Conservation (phyloP, 108 stramenopile genomes). For the Fragilariopsis cylindrus region DNA sequence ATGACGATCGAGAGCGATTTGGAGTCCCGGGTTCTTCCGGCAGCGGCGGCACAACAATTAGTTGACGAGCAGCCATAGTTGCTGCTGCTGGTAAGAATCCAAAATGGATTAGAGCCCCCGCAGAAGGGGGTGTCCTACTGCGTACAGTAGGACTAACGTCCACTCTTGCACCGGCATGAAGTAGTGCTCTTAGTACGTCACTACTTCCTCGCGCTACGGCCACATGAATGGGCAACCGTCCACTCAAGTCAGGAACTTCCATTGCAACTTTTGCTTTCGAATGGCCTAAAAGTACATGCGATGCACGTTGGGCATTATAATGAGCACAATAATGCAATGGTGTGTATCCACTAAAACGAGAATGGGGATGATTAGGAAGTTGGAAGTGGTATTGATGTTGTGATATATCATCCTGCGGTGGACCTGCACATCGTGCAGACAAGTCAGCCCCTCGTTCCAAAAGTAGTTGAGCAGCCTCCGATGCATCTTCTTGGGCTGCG, state of each 20-base stretch:
- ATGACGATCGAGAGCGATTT: slow-evolving; percentile 20
- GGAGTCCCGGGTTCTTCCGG: slow-evolving; percentile 30
- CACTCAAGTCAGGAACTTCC: slow-evolving; percentile 82
- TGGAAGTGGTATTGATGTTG: slow-evolving; percentile 40
- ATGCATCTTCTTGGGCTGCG: slow-evolving; percentile 83
- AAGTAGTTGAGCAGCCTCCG: slow-evolving; percentile 55
- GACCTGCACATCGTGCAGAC: slow-evolving; percentile 65
- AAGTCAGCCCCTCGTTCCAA: slow-evolving; percentile 76
- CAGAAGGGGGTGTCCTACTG: slow-evolving; percentile 8
- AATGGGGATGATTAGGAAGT: slow-evolving; percentile 51
- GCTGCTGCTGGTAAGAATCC: slow-evolving; percentile 26
- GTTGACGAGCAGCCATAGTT: slow-evolving; percentile 6
- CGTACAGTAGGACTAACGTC: slow-evolving; percentile 40
- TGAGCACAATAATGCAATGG: slow-evolving; percentile 89
- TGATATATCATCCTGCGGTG: slow-evolving; percentile 41
- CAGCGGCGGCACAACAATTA: not conserved
- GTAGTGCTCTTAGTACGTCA: slow-evolving; percentile 74
- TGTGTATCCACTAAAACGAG: slow-evolving; percentile 84
- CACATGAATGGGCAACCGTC: slow-evolving; percentile 83
- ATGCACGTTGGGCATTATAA: slow-evolving; percentile 79
- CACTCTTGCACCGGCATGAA: slow-evolving; percentile 75
- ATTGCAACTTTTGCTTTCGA: slow-evolving; percentile 46
- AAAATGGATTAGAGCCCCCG: slow-evolving; percentile 10
- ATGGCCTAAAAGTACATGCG: slow-evolving; percentile 58
- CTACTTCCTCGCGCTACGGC: slow-evolving; percentile 84